Conservation (phyloP, 2,329 filamentous ascomycete genomes). For the Pseudogymnoascus sp. region DNA sequence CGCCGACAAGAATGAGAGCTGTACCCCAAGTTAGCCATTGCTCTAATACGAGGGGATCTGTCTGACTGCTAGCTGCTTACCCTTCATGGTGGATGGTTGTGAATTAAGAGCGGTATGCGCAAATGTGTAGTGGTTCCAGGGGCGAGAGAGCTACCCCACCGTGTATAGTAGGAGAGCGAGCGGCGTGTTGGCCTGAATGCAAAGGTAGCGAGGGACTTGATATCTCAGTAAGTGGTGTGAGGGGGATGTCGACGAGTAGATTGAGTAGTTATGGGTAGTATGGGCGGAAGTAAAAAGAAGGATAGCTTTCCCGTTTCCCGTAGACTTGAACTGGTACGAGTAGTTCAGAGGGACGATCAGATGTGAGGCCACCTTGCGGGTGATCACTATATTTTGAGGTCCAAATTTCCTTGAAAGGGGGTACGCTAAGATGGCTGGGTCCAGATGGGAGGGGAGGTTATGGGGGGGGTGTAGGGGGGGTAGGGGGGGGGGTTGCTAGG, state of each 20-base stretch:
- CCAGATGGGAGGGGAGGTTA: neutral
- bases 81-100: conserved; percentile 26
- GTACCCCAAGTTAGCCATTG: conserved; percentile 17
- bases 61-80: conserved; percentile 15
- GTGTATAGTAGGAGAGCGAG: neutral
- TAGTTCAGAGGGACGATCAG: conserved; percentile 3
- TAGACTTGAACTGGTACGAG: neutral
- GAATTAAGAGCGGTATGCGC: conserved; percentile 1
- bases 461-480: neutral
- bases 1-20: conserved; percentile 98
- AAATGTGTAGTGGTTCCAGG: conserved; percentile 1
- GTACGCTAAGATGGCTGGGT: neutral
- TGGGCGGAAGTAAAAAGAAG: neutral
- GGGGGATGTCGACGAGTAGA: conserved; percentile 1
- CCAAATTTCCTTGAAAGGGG: conserved; percentile 14
- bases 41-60: neutral
- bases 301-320: neutral
- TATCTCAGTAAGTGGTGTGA: neutral
- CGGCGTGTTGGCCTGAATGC: neutral
- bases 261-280: neutral
- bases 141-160: conserved; percentile 2
- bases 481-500: too few relatives aligned
- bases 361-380: conserved; percentile 8
- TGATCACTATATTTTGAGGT: conserved; percentile 21
- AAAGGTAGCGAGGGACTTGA: neutral